phyloP scores from a whole-genome alignment of 1,139 yeast genomes.

The Nakaseomyces nivariensis region DNA sequence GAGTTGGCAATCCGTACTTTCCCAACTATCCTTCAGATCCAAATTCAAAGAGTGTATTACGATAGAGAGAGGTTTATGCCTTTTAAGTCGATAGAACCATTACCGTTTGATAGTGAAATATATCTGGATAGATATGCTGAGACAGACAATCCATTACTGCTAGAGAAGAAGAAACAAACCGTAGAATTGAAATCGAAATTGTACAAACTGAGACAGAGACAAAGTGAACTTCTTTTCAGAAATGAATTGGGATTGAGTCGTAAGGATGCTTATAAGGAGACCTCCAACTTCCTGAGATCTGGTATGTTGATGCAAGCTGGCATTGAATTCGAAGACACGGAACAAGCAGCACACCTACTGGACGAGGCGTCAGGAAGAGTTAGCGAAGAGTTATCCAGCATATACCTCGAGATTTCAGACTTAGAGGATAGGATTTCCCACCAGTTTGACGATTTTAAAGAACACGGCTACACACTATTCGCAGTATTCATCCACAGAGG shows the following conservation, averaged over 20 bases:
- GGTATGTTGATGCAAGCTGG: constrained; percentile 30
- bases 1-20: constrained; percentile 58
- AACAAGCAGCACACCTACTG: constrained; percentile 27
- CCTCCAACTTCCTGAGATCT: constrained; percentile 47
- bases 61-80: constrained; percentile 66
- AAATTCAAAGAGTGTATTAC: constrained; percentile 86
- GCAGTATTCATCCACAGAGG: constrained; percentile 94
- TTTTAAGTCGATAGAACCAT: constrained; percentile 71
- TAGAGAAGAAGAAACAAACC: constrained; percentile 45
- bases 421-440: constrained; percentile 41
- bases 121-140: constrained; percentile 85
- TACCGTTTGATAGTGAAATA: constrained; percentile 67
- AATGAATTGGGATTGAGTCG: constrained; percentile 40
- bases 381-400: constrained; percentile 32
- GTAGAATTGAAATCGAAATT: constrained; percentile 56
- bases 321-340: constrained; percentile 28
- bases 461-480: constrained; percentile 70
- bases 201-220: constrained; percentile 35
- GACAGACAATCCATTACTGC: constrained; percentile 49
- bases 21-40: constrained; percentile 81
- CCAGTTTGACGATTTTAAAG: constrained; percentile 52
- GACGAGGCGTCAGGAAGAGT: constrained; percentile 24
- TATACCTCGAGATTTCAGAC: constrained; percentile 34
- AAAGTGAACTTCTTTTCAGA: constrained; percentile 34
- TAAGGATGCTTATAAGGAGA: constrained; percentile 43